Percentiles rank a stretch among this genome's conserved stretches.
Conservation (phyloP, 2,329 filamentous ascomycete species). For the Amylocarpus encephaloides region DNA sequence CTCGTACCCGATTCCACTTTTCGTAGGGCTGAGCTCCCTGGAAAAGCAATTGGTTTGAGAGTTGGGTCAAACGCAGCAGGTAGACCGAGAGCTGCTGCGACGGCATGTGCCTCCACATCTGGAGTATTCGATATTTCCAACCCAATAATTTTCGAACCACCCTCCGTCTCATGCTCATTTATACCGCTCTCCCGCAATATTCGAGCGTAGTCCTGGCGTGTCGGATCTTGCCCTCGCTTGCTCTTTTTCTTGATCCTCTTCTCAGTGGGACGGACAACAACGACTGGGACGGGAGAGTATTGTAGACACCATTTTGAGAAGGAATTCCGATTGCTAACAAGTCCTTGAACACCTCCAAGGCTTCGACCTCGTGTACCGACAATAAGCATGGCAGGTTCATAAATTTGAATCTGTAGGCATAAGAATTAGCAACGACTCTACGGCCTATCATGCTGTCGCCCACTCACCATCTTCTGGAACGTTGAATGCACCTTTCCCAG, state of each 20-base stretch:
- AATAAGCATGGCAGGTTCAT: constrained; percentile 66
- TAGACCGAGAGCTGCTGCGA: constrained; percentile 56
- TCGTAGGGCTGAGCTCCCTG: constrained; percentile 14
- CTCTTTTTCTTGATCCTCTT: constrained; percentile 67
- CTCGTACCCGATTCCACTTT: constrained; percentile 26
- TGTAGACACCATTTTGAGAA: constrained; percentile 71
- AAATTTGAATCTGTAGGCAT: constrained; percentile 56
- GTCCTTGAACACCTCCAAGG: constrained; percentile 61
- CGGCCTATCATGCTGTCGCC: background rate
- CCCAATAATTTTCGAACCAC: constrained; percentile 15
- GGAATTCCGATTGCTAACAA: constrained; percentile 54
- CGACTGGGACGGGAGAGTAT: constrained; percentile 67
- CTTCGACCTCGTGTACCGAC: constrained; percentile 65
- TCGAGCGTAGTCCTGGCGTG: constrained; percentile 56
- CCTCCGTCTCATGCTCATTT: constrained; percentile 29
- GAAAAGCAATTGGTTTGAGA: constrained; percentile 47
- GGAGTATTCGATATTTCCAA: constrained; percentile 32
- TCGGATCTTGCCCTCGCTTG: constrained; percentile 60
- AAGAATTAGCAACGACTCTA: constrained; percentile 10
- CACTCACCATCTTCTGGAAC: constrained; percentile 66
- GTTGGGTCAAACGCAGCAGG: constrained; percentile 59
- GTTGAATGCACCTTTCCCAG: constrained; percentile 67
- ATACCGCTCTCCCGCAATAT: constrained; percentile 54
- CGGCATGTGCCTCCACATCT: constrained; percentile 58
- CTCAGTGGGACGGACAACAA: constrained; percentile 63